Base-by-base conservation (phyloP, 805 yeast genomes). In the Yarrowia sp. region DNA sequence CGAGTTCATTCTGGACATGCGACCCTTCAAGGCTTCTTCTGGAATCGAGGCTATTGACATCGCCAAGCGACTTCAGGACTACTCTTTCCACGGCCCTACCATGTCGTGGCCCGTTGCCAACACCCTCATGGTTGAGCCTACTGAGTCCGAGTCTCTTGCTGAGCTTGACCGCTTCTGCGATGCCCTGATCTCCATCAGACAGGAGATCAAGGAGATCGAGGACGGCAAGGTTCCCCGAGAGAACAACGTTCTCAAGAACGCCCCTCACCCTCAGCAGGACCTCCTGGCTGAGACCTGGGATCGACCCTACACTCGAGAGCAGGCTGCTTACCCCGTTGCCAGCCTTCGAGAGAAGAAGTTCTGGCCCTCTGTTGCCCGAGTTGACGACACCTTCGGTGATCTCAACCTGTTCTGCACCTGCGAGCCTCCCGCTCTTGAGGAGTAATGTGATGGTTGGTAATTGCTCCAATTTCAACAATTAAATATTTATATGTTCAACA, bases 61-160 rank as follows among this genome's bases (percentile, higher is more conserved):
- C 64, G 98, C 99, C 63, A 94, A 94, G 79, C 84, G 99, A 75
- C 80, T 94, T 64, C 98, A 94, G 77, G 99, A 94, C 76, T 94
- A 93, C 73, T 97, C 98, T 0, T 94, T 94, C 84, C 99, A 94
- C 75, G 97, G 97, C 0, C 99, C 99, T 65, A 94, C 99, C 24
- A 86, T 94, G 89, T 94, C 98, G 2, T 94, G 94, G 89, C 99
- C 99, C 9, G 96, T 94, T 58, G 93, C 97, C 5, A 96, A 96
- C 65, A 94, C 99, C 1, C 81, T 94, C 68, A 94, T 94, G 99
- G 84, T 94, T 66, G 99, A 94, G 77, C 99, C 99, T 64, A 94
- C 99, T 3, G 99, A 94, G 77, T 86, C 94, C 18, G 99, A 94
- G 77, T 84, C 90, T 71, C 76, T 87, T 70, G 88, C 80, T 62